Evolutionary conservation across 1,139 yeast species (phyloP).

Genomic region (Hansenula anomala): DNA sequence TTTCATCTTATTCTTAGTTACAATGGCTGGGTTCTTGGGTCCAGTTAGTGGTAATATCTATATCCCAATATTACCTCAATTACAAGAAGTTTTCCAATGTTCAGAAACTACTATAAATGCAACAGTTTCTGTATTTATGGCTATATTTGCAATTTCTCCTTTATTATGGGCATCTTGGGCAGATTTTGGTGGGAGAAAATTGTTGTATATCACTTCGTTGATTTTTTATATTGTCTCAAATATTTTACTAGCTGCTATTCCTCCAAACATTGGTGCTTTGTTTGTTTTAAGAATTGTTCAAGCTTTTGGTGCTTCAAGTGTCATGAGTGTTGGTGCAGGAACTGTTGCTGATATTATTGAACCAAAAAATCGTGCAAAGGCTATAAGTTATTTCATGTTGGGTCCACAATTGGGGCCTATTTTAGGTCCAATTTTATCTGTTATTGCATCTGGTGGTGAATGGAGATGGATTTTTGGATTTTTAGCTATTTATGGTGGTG

Average conservation of each 20-base stretch:
- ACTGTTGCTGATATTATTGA: constrained; percentile 47
- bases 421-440: constrained; percentile 42
- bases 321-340: constrained; percentile 53
- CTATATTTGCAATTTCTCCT: constrained; percentile 49
- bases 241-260: constrained; percentile 42
- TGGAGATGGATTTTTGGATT: constrained; percentile 62
- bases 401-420: constrained; percentile 61
- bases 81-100: constrained; percentile 37
- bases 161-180: constrained; percentile 53
- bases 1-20: constrained; percentile 32
- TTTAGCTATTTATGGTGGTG: constrained; percentile 38
- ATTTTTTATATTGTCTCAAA: constrained; percentile 41
- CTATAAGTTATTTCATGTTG: constrained; percentile 50
- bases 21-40: constrained; percentile 51
- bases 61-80: constrained; percentile 48
- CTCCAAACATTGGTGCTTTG: constrained; percentile 40
- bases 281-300: constrained; percentile 42
- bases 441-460: constrained; percentile 28
- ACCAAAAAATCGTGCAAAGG: constrained; percentile 44
- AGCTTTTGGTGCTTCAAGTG: constrained; percentile 52
- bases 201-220: constrained; percentile 42
- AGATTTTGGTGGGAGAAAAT: constrained; percentile 54
- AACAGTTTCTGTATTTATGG: constrained; percentile 59
- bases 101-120: constrained; percentile 47
- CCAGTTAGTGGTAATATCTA: constrained; percentile 59